Base-by-base conservation (phyloP, 2,329 filamentous ascomycete species). In the Elsinoe batatas region DNA sequence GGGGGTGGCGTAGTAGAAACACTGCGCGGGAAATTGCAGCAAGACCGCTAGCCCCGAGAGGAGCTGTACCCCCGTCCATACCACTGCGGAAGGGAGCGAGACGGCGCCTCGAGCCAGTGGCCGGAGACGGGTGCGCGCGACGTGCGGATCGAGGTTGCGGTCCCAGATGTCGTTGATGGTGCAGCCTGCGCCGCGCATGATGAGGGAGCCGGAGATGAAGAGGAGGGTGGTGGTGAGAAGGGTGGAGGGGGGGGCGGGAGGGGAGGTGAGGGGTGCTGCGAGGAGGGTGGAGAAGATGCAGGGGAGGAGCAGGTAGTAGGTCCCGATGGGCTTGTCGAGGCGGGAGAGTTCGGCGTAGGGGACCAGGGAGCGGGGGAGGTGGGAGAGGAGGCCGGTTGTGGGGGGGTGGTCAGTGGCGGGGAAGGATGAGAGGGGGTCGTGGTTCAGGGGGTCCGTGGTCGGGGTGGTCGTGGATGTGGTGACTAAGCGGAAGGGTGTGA, bases 121-220 rank as follows among this genome's bases (percentile, higher is more conserved):
- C 13, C 90, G 83, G 32, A 88, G 75, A 12, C 84, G 80, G 5
- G 88, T 94, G 47, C 90, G 80, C 1, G 79, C 72, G 12, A 95
- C 89, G 60, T 89, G 80, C 5, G 86, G 84, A 69, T 95, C 90
- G 13, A 95, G 82, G 63, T 93, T 87, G 55, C 88, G 82, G 69
- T 95, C 90, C 86, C 88, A 91, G 51, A 94, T 81, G 67, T 95
- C 90, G 67, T 95, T 95, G 72, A 94, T 89, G 15, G 86, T 86
- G 69, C 90, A 95, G 53, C 88, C 88, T 17, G 88, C 88, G 49
- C 90, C 87, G 58, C 90, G 85, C 87, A 95, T 93, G 61, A 95
- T 79, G 43, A 94, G 68, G 3, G 88, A 86, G 51, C 88, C 89
- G 1, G 81, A 76, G 64, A 86, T 80, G 72, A 94, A 93, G 47